Conservation (phyloP, 495 filamentous ascomycete genomes). For the Penicillium bialowiezense region DNA sequence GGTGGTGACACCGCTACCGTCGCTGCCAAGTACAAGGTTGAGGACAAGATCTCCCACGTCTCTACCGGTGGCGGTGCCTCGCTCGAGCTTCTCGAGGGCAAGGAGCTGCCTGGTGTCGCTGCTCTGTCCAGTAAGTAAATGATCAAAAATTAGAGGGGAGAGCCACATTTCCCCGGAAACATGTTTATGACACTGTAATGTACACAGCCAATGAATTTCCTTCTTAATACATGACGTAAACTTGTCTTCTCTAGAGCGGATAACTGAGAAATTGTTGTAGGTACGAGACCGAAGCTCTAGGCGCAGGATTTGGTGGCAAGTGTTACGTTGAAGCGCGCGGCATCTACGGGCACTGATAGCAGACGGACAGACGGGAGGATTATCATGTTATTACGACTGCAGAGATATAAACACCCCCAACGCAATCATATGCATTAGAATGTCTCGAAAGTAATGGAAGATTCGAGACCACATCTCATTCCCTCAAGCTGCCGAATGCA, state of each 20-base stretch:
- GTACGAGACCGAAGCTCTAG: slow-evolving; percentile 29
- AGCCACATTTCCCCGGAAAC: neutral
- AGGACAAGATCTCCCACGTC: slow-evolving; percentile 97
- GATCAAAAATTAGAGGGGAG: slow-evolving; percentile 8
- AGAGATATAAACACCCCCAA: too few species aligned
- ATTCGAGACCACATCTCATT: slow-evolving; percentile 3
- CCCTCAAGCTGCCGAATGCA: slow-evolving; percentile 5
- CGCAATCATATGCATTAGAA: neutral
- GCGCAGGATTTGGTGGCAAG: neutral
- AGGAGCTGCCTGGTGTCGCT: slow-evolving; percentile 89
- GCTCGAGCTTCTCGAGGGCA: slow-evolving; percentile 94
- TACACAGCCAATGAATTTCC: slow-evolving; percentile 23
- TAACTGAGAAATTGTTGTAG: slow-evolving; percentile 20
- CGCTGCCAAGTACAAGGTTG: slow-evolving; percentile 91
- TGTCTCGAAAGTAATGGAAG: neutral
- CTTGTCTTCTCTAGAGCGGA: neutral
- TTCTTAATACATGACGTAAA: slow-evolving; percentile 12
- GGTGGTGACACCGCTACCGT: slow-evolving; percentile 98
- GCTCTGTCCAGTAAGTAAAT: slow-evolving; percentile 88
- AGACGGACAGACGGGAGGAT: too few species aligned
- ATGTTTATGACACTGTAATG: slow-evolving; percentile 32
- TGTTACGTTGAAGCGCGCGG: too few species aligned
- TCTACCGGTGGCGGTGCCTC: slow-evolving; percentile 95
- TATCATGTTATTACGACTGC: too few species aligned
- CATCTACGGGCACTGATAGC: too few species aligned